These are phyloP conservation scores for Lactifluus rugatus DNA, from an alignment of 768 basidiomycete genomes.

Conservation along the genomic window DNA sequence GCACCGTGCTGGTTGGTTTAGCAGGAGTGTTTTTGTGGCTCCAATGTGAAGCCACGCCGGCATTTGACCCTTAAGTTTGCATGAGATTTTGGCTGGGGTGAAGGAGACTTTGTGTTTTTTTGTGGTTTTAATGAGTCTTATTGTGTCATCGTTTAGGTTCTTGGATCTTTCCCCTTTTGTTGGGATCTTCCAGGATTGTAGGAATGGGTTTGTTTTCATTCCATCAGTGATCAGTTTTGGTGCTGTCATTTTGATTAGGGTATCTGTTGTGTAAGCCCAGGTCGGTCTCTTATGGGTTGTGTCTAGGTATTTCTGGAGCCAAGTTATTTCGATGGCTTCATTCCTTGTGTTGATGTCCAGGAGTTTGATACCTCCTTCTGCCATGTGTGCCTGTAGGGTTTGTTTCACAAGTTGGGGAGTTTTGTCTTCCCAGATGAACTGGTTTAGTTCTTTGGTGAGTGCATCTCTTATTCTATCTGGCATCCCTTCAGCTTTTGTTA, in stretches of 20 bases:
- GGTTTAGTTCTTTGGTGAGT: background rate
- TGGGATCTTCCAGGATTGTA: constrained; percentile 12
- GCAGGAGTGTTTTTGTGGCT: no score
- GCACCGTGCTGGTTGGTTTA: no score
- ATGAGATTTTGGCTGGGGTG: no score
- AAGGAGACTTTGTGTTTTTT: no score
- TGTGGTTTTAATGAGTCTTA: no score
- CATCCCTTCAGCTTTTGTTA: background rate
- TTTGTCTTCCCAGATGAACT: constrained; percentile 20
- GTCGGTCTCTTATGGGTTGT: background rate
- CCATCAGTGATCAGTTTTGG: background rate
- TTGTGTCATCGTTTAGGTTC: no score
- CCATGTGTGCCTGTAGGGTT: background rate
- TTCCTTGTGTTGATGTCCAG: constrained; percentile 8
- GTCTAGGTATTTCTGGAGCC: constrained; percentile 15
- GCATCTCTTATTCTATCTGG: background rate
- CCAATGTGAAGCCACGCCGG: no score
- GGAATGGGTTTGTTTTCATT: background rate
- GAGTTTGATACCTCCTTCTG: constrained; percentile 6
- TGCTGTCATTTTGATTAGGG: background rate
- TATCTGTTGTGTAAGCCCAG: constrained; percentile 16
- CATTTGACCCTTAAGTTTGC: no score
- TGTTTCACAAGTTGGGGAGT: background rate
- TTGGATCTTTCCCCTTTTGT: background rate
- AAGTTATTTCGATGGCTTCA: constrained; percentile 13